Conservation (phyloP, 2,329 filamentous ascomycete genomes). For the Fusarium zealandicum region DNA sequence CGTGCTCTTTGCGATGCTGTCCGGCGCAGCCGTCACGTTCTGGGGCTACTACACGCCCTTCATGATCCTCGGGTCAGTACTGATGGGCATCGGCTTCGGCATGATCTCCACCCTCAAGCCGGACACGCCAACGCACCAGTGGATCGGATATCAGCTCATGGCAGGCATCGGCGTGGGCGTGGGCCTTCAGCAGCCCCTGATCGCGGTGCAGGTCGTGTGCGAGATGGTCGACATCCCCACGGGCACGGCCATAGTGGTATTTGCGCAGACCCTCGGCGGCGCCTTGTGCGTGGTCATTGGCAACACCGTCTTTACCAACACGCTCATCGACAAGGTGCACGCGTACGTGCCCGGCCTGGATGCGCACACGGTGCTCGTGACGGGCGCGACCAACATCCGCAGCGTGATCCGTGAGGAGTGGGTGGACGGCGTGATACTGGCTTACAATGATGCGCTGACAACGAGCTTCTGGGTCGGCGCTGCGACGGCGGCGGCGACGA, state of each 20-base stretch:
- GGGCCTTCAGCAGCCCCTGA: constrained; percentile 54
- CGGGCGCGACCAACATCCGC: constrained; percentile 50
- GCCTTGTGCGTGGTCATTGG: constrained; percentile 57
- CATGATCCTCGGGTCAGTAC: constrained; percentile 48
- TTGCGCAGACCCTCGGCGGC: constrained; percentile 50
- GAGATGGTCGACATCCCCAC: constrained; percentile 42
- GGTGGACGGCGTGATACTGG: constrained; percentile 46
- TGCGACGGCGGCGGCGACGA: constrained; percentile 53
- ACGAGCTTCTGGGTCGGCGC: constrained; percentile 53
- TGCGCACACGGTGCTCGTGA: constrained; percentile 42
- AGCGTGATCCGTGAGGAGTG: constrained; percentile 40
- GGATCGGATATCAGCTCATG: constrained; percentile 54
- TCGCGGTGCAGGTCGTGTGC: constrained; percentile 52
- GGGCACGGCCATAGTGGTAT: constrained; percentile 48
- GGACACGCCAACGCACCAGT: constrained; percentile 45
- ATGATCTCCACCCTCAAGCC: constrained; percentile 52
- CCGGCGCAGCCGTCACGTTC: constrained; percentile 47
- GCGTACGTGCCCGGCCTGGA: constrained; percentile 47
- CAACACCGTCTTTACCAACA: constrained; percentile 59
- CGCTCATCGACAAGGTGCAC: constrained; percentile 50
- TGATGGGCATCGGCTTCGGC: constrained; percentile 49
- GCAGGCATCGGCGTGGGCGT: constrained; percentile 49
- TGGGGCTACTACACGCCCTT: constrained; percentile 56
- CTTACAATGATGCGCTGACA: constrained; percentile 55
- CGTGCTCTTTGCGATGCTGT: constrained; percentile 45